phyloP scores from a whole-genome alignment of 2,329 filamentous ascomycete genomes.

The Nigrospora oryzae region DNA sequence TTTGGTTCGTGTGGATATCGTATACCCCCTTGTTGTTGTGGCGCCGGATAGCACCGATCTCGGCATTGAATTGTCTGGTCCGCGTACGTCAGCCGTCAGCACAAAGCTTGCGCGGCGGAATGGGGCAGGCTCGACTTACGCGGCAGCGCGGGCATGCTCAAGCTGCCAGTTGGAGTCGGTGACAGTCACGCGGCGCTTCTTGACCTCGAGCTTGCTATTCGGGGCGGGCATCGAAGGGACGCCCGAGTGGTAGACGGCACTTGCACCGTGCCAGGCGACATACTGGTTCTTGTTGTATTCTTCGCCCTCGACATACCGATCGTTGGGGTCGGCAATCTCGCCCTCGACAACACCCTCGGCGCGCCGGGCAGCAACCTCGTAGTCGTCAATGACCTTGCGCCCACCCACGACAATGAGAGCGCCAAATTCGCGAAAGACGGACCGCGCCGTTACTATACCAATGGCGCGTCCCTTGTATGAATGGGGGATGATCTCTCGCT shows the following conservation, averaged over 20 bases:
- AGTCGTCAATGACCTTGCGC: constrained; percentile 79
- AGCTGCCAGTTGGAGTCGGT: constrained; percentile 96
- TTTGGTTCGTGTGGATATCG: constrained; percentile 85
- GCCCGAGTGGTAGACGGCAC: constrained; percentile 85
- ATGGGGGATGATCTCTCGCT: constrained; percentile 90
- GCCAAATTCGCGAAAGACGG: constrained; percentile 94
- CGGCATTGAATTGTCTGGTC: constrained; percentile 72
- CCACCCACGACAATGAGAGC: constrained; percentile 90
- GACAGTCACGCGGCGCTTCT: constrained; percentile 78
- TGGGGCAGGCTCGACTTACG: constrained; percentile 42
- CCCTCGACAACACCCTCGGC: constrained; percentile 78
- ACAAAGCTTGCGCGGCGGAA: constrained; percentile 6
- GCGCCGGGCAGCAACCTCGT: constrained; percentile 67
- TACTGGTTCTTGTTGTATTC: constrained; percentile 99
- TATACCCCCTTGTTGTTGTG: constrained; percentile 71
- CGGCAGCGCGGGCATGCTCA: constrained; percentile 85
- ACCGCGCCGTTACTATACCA: constrained; percentile 90
- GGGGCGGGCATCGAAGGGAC: constrained; percentile 68
- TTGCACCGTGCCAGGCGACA: constrained; percentile 96
- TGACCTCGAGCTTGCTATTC: constrained; percentile 69
- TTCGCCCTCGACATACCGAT: constrained; percentile 67
- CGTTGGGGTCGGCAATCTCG: constrained; percentile 83
- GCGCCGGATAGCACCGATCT: constrained; percentile 59
- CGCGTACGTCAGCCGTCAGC: constrained; percentile 3
- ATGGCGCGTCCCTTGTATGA: constrained; percentile 98